phyloP scores from a whole-genome alignment of 2,329 filamentous ascomycete species.

The Leptographium lundbergii region DNA sequence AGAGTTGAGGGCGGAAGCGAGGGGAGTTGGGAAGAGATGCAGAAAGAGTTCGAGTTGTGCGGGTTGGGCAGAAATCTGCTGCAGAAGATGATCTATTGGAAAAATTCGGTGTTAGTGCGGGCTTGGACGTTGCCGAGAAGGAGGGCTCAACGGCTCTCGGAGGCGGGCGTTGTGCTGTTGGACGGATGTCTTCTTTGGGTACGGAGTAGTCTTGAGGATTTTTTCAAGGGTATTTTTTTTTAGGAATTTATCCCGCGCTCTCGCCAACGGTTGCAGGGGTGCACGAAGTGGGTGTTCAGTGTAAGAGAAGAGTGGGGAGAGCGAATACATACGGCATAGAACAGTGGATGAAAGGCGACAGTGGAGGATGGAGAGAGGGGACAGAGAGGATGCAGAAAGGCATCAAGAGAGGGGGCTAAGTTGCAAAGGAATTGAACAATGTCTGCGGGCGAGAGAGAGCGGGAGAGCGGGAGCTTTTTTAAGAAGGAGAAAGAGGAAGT shows the following conservation, averaged over 20 bases:
- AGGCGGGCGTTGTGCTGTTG: background rate
- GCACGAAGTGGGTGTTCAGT: background rate
- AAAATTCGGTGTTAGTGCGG: conserved; percentile 11
- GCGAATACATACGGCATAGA: background rate
- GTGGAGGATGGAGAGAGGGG: background rate
- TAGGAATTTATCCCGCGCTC: background rate
- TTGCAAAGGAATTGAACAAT: background rate
- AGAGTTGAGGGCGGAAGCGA: background rate
- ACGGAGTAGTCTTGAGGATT: background rate
- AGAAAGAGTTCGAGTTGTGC: background rate
- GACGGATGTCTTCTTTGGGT: background rate
- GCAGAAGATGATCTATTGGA: conserved; percentile 1
- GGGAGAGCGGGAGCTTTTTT: conserved; percentile 3
- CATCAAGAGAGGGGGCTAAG: background rate
- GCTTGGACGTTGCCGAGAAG: conserved; percentile 3
- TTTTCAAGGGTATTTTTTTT: background rate
- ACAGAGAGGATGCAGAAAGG: background rate
- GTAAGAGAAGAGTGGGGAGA: background rate
- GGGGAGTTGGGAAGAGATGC: background rate
- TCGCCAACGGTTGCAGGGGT: background rate
- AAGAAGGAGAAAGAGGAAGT: background rate
- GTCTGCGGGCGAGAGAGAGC: conserved; percentile 1
- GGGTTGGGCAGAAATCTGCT: conserved; percentile 10
- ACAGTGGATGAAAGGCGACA: background rate
- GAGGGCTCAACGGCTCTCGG: conserved; percentile 11